Conservation (phyloP, 2,329 filamentous ascomycete genomes). For the Trichoderma oligosporum region DNA sequence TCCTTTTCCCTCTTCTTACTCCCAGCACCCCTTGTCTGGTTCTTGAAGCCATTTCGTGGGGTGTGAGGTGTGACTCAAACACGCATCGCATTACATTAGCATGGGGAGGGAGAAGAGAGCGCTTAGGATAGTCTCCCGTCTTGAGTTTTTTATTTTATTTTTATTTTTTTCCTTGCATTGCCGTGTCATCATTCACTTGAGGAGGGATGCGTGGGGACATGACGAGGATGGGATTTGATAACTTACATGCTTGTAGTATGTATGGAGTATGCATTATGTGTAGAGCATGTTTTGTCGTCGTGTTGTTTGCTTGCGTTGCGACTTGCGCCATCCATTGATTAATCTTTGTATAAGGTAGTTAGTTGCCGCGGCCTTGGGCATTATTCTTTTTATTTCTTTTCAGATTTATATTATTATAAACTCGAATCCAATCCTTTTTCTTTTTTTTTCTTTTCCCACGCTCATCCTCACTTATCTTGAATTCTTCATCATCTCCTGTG, state of each 20-base stretch:
- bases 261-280: no score
- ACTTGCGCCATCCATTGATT: not conserved
- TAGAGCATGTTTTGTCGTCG: not conserved
- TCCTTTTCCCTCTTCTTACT: not conserved
- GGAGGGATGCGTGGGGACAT: constrained; percentile 6
- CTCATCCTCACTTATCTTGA: no score
- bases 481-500: not conserved
- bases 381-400: not conserved
- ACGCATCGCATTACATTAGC: constrained; percentile 3
- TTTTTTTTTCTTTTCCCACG: no score
- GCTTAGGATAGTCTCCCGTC: no score
- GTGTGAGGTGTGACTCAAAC: constrained; percentile 3
- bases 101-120: no score
- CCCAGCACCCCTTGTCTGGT: not conserved
- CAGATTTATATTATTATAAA: not conserved
- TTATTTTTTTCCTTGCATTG: not conserved
- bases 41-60: not conserved
- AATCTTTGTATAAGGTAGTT: no score
- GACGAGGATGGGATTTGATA: not conserved
- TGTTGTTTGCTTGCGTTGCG: constrained; percentile 3
- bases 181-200: constrained; percentile 11
- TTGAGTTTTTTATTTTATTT: no score
- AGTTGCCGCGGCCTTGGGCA: not conserved
- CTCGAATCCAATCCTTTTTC: no score
- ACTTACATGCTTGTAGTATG: no score